These are phyloP conservation scores for Cladosporium austrohemisphaericum DNA, from an alignment of 2,329 filamentous ascomycete genomes.

Conservation along the genomic window DNA sequence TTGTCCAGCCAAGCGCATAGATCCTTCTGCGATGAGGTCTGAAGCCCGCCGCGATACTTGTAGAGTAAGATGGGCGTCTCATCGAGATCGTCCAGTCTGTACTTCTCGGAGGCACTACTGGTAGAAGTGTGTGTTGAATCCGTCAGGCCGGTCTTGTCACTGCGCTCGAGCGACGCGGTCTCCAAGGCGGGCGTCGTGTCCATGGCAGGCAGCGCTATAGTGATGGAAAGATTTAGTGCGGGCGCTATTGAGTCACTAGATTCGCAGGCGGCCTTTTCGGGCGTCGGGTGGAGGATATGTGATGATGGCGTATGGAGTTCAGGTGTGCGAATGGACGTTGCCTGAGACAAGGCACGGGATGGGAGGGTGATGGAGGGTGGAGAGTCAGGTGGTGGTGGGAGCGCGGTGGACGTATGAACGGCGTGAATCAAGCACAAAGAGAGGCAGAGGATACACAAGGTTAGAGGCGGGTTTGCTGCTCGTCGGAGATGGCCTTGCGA, in stretches of 20 bases:
- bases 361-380: constrained; percentile 5
- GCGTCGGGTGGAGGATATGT: constrained; percentile 10
- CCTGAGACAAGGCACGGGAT: constrained; percentile 9
- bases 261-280: constrained; percentile 4
- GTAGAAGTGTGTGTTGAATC: constrained; percentile 40
- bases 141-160: constrained; percentile 40
- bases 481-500: constrained; percentile 15
- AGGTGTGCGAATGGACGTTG: constrained; percentile 6
- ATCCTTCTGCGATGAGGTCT: constrained; percentile 43
- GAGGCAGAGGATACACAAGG: background rate
- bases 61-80: constrained; percentile 44
- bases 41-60: constrained; percentile 42
- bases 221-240: constrained; percentile 2
- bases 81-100: constrained; percentile 43
- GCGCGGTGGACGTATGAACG: background rate
- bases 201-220: constrained; percentile 20
- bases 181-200: constrained; percentile 17
- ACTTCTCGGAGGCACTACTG: constrained; percentile 38
- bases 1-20: constrained; percentile 39
- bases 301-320: constrained; percentile 1
- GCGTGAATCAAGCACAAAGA: constrained; percentile 1
- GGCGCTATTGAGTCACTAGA: constrained; percentile 14
- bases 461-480: background rate
- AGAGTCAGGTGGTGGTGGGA: constrained; percentile 12
- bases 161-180: constrained; percentile 15